Evolutionary conservation across 768 basidiomycete genomes (phyloP), one percentile per base, ranked within the genome.

Genomic region (Neoboletus brunneissimus): DNA sequence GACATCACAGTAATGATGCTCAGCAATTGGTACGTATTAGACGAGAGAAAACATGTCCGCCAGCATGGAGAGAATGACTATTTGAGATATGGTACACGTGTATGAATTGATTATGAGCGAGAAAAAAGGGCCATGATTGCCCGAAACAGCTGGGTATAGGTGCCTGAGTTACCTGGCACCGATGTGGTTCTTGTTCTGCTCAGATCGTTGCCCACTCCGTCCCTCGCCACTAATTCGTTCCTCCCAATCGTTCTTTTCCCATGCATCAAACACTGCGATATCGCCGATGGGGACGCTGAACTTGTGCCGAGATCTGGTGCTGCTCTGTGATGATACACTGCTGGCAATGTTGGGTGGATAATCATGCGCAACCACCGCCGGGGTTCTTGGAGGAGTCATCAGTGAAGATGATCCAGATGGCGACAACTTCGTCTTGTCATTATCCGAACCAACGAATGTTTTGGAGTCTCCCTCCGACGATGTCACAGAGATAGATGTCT

Each of bases 291-390:
- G 4, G 7, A 20, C 15, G 16, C 20, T 72, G 55, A 61, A 55
- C 51, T 57, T 69, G 48, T 73, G 61, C 27, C 72, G 62, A 27
- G 70, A 40, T 57, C 66, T 57, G 9, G 72, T 54, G 35, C 63
- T 62, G 16, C 45, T 46, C n/a, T 57, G 58, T 22, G 62, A 55
- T 8, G 67, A 55, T 40, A 76, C 63, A 60, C 79, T 77, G 57
- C 72, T 76, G 18, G 75, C 69, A 23, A 77, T 72, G 60, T 78
- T 81, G 15, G 88, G 88, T 31, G 88, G 88, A 65, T 89, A 88
- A 42, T 72, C 64, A 15, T 75, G 69, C 0, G 55, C 47, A 7
- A 61, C 67, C 7, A 50, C 55, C 0, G 27, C 49, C 1, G 45
- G 38, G 10, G 48, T 42, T 31, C 25, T 53, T 3, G 59, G 42